phyloP scores from a whole-genome alignment of 2,329 filamentous ascomycete species.

The Colletotrichum lentis region DNA sequence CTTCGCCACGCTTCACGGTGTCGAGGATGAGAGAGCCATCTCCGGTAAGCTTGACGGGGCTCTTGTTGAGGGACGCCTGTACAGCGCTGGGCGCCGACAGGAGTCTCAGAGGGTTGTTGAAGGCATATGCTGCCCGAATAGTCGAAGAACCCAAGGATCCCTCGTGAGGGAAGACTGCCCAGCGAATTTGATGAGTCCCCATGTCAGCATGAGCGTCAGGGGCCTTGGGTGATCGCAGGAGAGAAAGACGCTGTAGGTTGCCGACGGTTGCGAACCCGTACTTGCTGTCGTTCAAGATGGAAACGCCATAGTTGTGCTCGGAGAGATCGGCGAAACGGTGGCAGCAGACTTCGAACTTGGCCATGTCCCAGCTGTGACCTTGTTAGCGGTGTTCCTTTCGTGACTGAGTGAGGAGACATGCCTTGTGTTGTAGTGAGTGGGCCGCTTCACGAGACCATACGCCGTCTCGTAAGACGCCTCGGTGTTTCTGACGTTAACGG shows the following conservation, averaged over 20 bases:
- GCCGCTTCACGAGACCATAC: conserved; percentile 85
- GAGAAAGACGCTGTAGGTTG: conserved; percentile 86
- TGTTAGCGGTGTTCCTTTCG: neutral
- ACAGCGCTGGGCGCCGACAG: conserved; percentile 51
- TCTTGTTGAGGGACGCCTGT: conserved; percentile 43
- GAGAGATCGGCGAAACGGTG: conserved; percentile 94
- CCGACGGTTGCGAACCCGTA: conserved; percentile 94
- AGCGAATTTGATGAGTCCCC: conserved; percentile 86
- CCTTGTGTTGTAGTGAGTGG: conserved; percentile 97
- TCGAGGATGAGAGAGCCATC: conserved; percentile 79
- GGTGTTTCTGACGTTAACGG: conserved; percentile 87
- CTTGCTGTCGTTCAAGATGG: conserved; percentile 93
- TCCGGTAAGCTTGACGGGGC: conserved; percentile 73
- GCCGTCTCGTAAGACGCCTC: conserved; percentile 96
- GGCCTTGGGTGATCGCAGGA: conserved; percentile 88
- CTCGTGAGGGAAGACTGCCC: conserved; percentile 86
- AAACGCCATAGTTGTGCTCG: conserved; percentile 88
- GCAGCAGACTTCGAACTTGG: conserved; percentile 95
- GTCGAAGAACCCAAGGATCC: conserved; percentile 77
- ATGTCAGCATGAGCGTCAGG: conserved; percentile 95
- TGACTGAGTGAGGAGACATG: conserved; percentile 41
- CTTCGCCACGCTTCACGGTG: conserved; percentile 90
- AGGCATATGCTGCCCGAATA: conserved; percentile 84
- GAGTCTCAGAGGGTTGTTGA: conserved; percentile 81
- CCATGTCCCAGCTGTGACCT: conserved; percentile 81